These are phyloP conservation scores for Aureobasidium namibiae DNA, from an alignment of 2,329 filamentous ascomycete species.

Conservation along the genomic window DNA sequence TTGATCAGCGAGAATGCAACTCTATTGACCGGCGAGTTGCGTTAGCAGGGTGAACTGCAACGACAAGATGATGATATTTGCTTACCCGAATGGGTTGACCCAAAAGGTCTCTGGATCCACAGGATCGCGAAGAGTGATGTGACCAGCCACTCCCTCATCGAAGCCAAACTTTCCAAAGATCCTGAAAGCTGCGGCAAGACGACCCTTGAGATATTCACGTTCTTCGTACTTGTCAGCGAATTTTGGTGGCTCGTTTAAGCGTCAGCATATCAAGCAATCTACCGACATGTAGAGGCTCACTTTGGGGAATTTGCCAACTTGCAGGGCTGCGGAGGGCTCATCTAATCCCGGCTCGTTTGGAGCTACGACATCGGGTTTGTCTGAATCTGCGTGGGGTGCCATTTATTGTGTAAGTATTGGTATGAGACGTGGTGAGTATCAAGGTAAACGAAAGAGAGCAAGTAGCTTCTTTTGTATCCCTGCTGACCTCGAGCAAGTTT, in stretches of 20 bases:
- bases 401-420: not conserved
- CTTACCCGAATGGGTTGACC: constrained; percentile 29
- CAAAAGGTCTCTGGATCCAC: constrained; percentile 30
- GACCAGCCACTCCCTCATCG: constrained; percentile 29
- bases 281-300: not conserved
- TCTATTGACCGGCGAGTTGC: constrained; percentile 25
- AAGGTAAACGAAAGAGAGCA: not conserved
- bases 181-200: constrained; percentile 37
- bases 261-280: not conserved
- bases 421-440: not conserved
- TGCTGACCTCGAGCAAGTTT: not conserved
- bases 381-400: constrained; percentile 16
- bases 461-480: not conserved
- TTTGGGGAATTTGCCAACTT: constrained; percentile 14
- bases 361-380: constrained; percentile 7
- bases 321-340: constrained; percentile 8
- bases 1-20: constrained; percentile 36
- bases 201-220: constrained; percentile 35
- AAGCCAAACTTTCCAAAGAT: constrained; percentile 31
- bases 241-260: constrained; percentile 15
- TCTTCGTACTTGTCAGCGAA: constrained; percentile 32
- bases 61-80: not conserved
- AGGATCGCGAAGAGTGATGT: constrained; percentile 35
- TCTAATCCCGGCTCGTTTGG: constrained; percentile 15
- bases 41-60: not conserved